phyloP scores from a whole-genome alignment of 2,329 filamentous ascomycete genomes.

The Xylariales sp. region DNA sequence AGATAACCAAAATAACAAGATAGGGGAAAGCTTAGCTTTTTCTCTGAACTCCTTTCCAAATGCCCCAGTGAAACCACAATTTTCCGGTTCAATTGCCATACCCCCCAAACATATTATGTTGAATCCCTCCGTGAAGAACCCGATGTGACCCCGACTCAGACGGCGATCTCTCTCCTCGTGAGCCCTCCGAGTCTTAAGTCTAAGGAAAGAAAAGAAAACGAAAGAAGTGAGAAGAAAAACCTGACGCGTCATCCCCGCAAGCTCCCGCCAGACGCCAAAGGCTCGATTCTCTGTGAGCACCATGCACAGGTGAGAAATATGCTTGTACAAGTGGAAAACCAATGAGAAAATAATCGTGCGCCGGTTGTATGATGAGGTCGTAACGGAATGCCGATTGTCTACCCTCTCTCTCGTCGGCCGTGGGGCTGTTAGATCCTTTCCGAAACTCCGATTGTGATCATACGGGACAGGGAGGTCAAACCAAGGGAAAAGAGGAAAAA shows the following conservation, averaged over 20 bases:
- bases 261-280: conserved; percentile 18
- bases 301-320: conserved; percentile 14
- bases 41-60: conserved; percentile 36
- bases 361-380: conserved; percentile 38
- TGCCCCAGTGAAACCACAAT: conserved; percentile 24
- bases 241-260: neutral
- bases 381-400: conserved; percentile 34
- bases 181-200: conserved; percentile 12
- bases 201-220: conserved; percentile 12
- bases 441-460: conserved; percentile 49
- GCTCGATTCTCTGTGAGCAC: conserved; percentile 15
- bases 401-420: conserved; percentile 39
- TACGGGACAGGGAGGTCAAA: conserved; percentile 44
- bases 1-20: conserved; percentile 16
- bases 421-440: conserved; percentile 47
- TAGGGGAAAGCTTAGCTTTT: conserved; percentile 25
- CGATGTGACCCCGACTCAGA: conserved; percentile 21
- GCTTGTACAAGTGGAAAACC: conserved; percentile 23
- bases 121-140: conserved; percentile 13
- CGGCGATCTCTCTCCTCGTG: conserved; percentile 19
- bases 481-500: conserved; percentile 30
- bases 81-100: conserved; percentile 20
- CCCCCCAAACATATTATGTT: conserved; percentile 19
- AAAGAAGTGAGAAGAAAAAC: conserved; percentile 14
- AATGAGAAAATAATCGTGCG: conserved; percentile 35